phyloP scores from a whole-genome alignment of 257 asterid genomes.

The Verbascum thapsus region DNA sequence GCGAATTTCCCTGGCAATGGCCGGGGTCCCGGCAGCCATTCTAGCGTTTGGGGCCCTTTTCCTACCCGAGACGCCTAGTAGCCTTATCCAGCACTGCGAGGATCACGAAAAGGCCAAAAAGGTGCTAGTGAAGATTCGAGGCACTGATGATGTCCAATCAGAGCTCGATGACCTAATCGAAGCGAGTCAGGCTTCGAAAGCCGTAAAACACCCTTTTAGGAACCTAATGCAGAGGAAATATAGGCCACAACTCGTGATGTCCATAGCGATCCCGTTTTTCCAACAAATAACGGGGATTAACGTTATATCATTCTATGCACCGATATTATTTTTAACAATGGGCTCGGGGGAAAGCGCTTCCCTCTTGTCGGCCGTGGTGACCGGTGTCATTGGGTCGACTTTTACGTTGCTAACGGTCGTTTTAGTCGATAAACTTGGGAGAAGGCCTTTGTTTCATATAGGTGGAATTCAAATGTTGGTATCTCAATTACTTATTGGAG shows the following conservation, averaged over 20 bases:
- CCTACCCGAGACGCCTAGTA: slow-evolving; percentile 39
- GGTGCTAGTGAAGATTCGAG: slow-evolving; percentile 30
- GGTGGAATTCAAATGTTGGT: slow-evolving; percentile 37
- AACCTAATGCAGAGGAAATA: slow-evolving; percentile 35
- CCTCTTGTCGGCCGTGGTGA: slow-evolving; percentile 29
- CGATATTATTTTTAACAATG: slow-evolving; percentile 29
- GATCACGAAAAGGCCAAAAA: slow-evolving; percentile 30
- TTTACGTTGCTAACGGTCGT: slow-evolving; percentile 6
- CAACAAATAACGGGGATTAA: slow-evolving; percentile 39
- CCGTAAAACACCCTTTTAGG: too few species aligned
- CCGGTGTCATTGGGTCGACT: slow-evolving; percentile 26
- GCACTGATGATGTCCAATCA: slow-evolving; percentile 31
- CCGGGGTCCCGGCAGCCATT: slow-evolving; percentile 36
- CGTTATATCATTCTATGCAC: slow-evolving; percentile 36
- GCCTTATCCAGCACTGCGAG: slow-evolving; percentile 30
- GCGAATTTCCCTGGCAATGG: slow-evolving; percentile 39
- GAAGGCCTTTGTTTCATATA: slow-evolving; percentile 35
- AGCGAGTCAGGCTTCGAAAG: slow-evolving; percentile 34
- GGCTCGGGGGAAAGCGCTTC: too few species aligned
- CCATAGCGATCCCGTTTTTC: slow-evolving; percentile 37
- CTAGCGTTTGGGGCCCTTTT: slow-evolving; percentile 36
- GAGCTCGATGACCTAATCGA: slow-evolving; percentile 36
- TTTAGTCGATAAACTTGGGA: slow-evolving; percentile 33
- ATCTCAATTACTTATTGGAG: slow-evolving; percentile 32
- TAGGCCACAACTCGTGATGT: slow-evolving; percentile 41